A percentile compares a stretch with the other conserved stretches of the same genome.
phyloP scores from a whole-genome alignment of 345 rosid species.

The Lepidium didymum region DNA sequence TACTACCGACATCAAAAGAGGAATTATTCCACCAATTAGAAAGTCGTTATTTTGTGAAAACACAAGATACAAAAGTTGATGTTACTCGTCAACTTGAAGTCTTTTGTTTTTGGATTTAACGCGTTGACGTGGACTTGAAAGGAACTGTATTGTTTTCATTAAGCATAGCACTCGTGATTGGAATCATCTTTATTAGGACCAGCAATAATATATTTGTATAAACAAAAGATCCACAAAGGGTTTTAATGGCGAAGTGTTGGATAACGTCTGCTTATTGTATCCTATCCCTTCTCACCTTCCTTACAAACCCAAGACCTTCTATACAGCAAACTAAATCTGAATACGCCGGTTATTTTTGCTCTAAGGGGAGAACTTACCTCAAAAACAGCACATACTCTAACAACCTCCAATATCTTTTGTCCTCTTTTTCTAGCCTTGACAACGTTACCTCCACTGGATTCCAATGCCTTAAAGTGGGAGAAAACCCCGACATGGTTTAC shows the following conservation, averaged over 20 bases:
- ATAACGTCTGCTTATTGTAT: neutral
- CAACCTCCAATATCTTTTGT: neutral
- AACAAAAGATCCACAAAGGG: too few species aligned
- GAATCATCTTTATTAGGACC: neutral
- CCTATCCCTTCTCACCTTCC: neutral
- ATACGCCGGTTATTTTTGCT: neutral
- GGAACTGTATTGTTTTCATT: neutral
- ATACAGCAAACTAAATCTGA: neutral
- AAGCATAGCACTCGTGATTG: too few species aligned
- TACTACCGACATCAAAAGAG: neutral
- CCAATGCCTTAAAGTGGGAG: constrained; percentile 28
- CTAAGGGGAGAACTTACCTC: neutral
- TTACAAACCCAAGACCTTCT: constrained; percentile 3
- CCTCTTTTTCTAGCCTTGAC: neutral
- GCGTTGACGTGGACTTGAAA: constrained; percentile 4
- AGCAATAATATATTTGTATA: neutral
- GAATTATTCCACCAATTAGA: neutral
- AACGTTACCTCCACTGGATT: constrained; percentile 18
- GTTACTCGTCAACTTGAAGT: neutral
- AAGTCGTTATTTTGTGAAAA: neutral
- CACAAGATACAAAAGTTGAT: neutral
- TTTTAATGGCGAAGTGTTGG: neutral
- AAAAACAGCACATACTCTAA: constrained; percentile 7
- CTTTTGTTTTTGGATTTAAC: neutral
- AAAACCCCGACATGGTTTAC: constrained; percentile 8